Base-by-base conservation (phyloP, 129 eudicot genomes). In the Flaveria bidentis region DNA sequence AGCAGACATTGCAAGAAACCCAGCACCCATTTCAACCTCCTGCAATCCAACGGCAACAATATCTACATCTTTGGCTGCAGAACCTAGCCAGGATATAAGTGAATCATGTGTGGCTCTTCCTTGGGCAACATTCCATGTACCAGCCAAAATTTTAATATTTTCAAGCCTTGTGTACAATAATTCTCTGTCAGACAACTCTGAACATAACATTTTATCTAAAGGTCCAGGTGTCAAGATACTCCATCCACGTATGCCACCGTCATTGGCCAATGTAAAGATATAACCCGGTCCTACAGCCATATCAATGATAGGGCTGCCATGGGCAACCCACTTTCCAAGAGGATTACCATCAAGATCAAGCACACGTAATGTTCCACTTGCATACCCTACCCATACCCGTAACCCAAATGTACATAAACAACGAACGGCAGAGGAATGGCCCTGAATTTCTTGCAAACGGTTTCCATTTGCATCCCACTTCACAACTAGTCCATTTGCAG, bases 1-100 rank as follows among this genome's bases (percentile, higher is more conserved):
- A 71, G 97, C 97, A 86, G 98, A 94, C 93, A 94, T 84, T 57
- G 98, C 98, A 52, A 94, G 94, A 85, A 87, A 92, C 73, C 98
- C 98, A 69, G 98, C 98, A 81, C 98, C 98, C 98, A 94, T 94
- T 84, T 94, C 98, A 78, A 94, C 91, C 82, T 94, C 98, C 86
- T 94, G 98, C 84, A 94, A 86, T 66, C 98, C 98, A 41, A 91
- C 91, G 52, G 91, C 98, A 82, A 94, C 81, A 69, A 89, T 79
- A 74, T 82, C 93, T 67, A 86, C 88, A 79, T 89, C 91, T 44
- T 85, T 84, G 39, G 90, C 97, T 10, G 98, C 88, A 76, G 93
- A 87, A 44, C 96, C 98, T 36, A 94, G 66, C 98, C 98, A 94
- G 2, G 93, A 94, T 74, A 94, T 60, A 82, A 94, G 96, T 18